Evolutionary conservation across 2,329 filamentous ascomycete genomes (phyloP).

Genomic region (Chaetomium globosum): DNA sequence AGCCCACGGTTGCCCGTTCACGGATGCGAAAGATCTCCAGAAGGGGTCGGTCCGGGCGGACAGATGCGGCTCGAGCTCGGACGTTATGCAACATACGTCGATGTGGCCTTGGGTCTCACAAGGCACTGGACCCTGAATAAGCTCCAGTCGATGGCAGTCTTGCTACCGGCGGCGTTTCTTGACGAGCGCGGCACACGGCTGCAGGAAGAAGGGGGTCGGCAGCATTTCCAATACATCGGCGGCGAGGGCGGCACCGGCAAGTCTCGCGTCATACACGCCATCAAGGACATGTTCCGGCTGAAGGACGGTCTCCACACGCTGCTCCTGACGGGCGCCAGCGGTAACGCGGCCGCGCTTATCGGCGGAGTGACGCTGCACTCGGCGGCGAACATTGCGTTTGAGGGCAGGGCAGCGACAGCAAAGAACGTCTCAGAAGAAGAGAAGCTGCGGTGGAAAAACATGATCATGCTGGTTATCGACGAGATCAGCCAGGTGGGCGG

Average conservation of each 20-base stretch:
- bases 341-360: neutral
- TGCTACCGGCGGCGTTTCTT: conserved; percentile 5
- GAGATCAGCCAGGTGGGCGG: conserved; percentile 14
- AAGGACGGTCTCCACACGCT: conserved; percentile 2
- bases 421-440: too few relatives aligned
- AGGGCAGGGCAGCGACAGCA: too few relatives aligned
- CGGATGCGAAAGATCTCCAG: neutral
- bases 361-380: neutral
- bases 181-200: conserved; percentile 2
- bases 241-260: conserved; percentile 8
- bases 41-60: conserved; percentile 6
- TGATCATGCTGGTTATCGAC: neutral
- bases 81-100: neutral
- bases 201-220: neutral
- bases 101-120: conserved; percentile 1
- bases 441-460: conserved; percentile 10
- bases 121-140: conserved; percentile 12
- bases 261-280: conserved; percentile 11
- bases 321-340: neutral
- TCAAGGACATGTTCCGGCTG: conserved; percentile 20
- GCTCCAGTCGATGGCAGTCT: conserved; percentile 8
- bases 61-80: conserved; percentile 2
- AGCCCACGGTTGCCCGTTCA: neutral
- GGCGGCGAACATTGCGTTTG: too few relatives aligned
- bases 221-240: conserved; percentile 11